These are phyloP conservation scores for Didymella segeticola DNA, from an alignment of 2,329 filamentous ascomycete species.

Conservation along the genomic window DNA sequence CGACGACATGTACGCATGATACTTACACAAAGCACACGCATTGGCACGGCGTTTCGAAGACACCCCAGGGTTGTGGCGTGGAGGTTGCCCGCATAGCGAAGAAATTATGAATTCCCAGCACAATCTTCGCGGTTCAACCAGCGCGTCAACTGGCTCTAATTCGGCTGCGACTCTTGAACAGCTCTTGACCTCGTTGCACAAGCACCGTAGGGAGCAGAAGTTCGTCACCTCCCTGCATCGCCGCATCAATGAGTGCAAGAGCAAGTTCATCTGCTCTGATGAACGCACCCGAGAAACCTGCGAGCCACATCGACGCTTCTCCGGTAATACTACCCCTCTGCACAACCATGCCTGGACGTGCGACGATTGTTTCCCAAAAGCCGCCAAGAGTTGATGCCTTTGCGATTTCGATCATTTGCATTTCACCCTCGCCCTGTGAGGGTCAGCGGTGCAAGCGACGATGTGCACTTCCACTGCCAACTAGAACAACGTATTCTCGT, in stretches of 20 bases:
- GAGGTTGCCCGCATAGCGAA: neutral
- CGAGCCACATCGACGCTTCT: conserved; percentile 17
- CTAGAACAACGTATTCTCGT: neutral
- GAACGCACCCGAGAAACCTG: conserved; percentile 20
- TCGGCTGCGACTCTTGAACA: neutral
- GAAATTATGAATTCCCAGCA: neutral
- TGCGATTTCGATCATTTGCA: conserved; percentile 24
- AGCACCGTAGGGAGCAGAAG: conserved; percentile 16
- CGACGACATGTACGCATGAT: conserved; percentile 59
- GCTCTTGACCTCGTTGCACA: conserved; percentile 15
- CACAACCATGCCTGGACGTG: conserved; percentile 21
- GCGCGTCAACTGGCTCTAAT: neutral
- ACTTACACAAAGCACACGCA: neutral
- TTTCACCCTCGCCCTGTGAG: conserved; percentile 19
- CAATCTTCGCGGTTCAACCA: neutral
- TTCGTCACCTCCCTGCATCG: conserved; percentile 21
- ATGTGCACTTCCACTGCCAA: neutral
- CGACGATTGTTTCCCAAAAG: conserved; percentile 24
- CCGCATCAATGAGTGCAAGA: conserved; percentile 20
- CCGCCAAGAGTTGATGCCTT: conserved; percentile 6
- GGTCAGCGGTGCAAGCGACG: neutral
- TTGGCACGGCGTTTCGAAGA: neutral
- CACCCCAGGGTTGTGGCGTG: conserved; percentile 1
- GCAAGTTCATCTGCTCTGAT: conserved; percentile 29
- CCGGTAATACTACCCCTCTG: conserved; percentile 15